A percentile compares a stretch with the other conserved stretches of the same genome.
Conservation (phyloP, 805 yeast species). For the Candida xyloterini region DNA sequence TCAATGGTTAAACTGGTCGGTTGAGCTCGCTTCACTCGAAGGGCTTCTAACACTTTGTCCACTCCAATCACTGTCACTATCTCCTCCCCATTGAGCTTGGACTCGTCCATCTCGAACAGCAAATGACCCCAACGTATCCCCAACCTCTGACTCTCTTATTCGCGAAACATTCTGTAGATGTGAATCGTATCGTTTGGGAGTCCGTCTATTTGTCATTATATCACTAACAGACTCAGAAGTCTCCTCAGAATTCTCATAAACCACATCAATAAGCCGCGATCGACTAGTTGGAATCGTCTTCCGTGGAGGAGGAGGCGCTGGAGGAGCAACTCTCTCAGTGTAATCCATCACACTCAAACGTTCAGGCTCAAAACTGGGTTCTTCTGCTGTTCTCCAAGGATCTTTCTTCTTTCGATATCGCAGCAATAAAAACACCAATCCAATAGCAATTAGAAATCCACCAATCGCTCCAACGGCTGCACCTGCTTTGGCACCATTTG, state of each 20-base stretch:
- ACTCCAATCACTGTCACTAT: neutral
- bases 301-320: conserved; percentile 21
- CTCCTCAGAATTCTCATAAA: conserved; percentile 30
- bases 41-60: neutral
- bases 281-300: neutral
- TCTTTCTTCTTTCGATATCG: neutral
- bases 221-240: neutral
- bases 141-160: conserved; percentile 10
- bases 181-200: conserved; percentile 22
- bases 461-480: conserved; percentile 26
- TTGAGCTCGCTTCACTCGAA: neutral
- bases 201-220: neutral
- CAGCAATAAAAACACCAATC: conserved; percentile 7
- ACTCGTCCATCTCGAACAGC: conserved; percentile 18
- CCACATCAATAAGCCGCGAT: conserved; percentile 27
- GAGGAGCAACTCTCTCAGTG: neutral
- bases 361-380: too few relatives aligned
- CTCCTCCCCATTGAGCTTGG: conserved; percentile 5
- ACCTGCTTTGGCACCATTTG: conserved; percentile 30
- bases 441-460: conserved; percentile 18
- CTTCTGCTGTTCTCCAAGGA: neutral
- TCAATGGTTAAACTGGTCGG: neutral
- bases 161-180: conserved; percentile 19
- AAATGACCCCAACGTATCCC: conserved; percentile 22
- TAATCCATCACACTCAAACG: too few relatives aligned